Evolutionary conservation across 352 stramenopile species (phyloP), one percentile per base, ranked within the genome.

Genomic region (Phytopythium kandeliae): DNA sequence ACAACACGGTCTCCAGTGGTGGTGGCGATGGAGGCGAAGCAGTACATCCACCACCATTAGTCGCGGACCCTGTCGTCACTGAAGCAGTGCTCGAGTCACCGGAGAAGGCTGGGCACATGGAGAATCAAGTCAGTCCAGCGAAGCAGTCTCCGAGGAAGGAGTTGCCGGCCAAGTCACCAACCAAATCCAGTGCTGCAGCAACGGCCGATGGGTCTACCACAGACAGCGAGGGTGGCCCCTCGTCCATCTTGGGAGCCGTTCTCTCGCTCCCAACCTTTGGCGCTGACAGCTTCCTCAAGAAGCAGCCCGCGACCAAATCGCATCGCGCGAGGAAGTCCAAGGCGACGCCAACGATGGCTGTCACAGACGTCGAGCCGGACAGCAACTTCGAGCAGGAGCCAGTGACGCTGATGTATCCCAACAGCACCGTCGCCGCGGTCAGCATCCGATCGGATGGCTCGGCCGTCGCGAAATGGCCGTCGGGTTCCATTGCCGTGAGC

Each of bases 401-500:
- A 30, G 41, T 65, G 16, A 50, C 22, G 0, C 24, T 74, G 6
- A 22, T 42, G 33, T 89, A 89, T 45, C 61, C 71, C 0, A 86
- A 71, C 44, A 79, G 63, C 38, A 71, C 69, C 6, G 60, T 78
- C 37, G 71, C 55, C 17, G 78, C 71, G 0, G 59, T 89, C 34
- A 67, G 84, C 22, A 58, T 92, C 21, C 74, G 81, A 4, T 31
- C 41, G 12, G 78, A 89, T 49, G 81, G 81, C 16, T 89, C 81
- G 9, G 74, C 76, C 3, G 56, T 88, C 19, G 77, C 78, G 13
- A 82, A 82, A 31, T 92, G 81, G 81, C 63, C 76, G 28, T 78
- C 67, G 13, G 75, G 78, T 7, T 70, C 40, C n/a, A 62, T 92
- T 4, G 81, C 81, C 0, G 62, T 89, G 10, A 89, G 76, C 21